A percentile compares a stretch with the other conserved stretches of the same genome.
Evolutionary conservation across 345 rosid genomes (phyloP).

Genomic region (Dimocarpus longan): DNA sequence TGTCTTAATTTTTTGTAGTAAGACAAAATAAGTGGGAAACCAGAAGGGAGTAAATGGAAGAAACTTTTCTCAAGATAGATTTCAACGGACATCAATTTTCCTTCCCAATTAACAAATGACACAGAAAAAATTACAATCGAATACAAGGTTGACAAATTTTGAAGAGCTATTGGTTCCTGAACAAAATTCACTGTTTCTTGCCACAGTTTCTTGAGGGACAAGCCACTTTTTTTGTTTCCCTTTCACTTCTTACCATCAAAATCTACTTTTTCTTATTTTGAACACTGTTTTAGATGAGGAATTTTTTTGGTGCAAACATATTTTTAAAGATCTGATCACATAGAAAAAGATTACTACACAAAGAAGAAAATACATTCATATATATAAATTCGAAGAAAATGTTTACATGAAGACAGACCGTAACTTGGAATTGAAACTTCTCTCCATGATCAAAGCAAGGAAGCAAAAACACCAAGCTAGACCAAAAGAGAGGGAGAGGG

Average conservation of each 20-base stretch:
- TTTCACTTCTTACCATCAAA: background rate
- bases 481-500: background rate
- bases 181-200: too few species aligned
- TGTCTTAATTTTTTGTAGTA: background rate
- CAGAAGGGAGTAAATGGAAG: too few species aligned
- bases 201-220: too few species aligned
- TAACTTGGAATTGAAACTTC: background rate
- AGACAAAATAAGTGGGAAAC: background rate
- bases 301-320: background rate
- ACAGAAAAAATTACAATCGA: too few species aligned
- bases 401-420: conserved; percentile 10
- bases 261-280: background rate
- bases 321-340: background rate
- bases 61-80: background rate
- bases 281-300: background rate
- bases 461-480: conserved; percentile 17
- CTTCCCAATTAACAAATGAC: background rate
- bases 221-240: background rate
- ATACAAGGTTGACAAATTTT: too few species aligned
- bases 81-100: background rate
- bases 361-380: conserved; percentile 12
- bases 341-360: background rate
- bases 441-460: conserved; percentile 14
- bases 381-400: conserved; percentile 3
- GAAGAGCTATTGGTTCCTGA: background rate